Percentiles rank a stretch among this genome's conserved stretches.
phyloP scores from a whole-genome alignment of 2,329 filamentous ascomycete genomes.

The Colletotrichum sp. region DNA sequence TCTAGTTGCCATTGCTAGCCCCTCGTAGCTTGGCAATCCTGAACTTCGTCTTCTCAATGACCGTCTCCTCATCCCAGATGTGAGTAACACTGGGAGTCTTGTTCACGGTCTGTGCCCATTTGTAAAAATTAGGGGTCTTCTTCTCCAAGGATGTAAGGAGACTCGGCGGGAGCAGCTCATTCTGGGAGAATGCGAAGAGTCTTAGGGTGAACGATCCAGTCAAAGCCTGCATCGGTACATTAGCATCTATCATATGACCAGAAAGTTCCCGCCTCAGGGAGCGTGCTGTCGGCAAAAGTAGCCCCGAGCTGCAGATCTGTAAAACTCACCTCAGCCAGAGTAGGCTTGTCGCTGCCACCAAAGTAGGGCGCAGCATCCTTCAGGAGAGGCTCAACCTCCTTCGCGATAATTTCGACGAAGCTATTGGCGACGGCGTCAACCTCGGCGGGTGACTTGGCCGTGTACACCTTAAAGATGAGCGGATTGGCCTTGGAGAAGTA shows the following conservation, averaged over 20 bases:
- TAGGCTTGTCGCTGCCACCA: constrained; percentile 67
- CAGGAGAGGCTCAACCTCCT: constrained; percentile 78
- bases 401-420: constrained; percentile 61
- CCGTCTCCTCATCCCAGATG: constrained; percentile 61
- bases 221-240: constrained; percentile 50
- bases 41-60: constrained; percentile 45
- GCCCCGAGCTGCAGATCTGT: not conserved
- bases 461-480: constrained; percentile 49
- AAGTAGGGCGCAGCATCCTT: constrained; percentile 63
- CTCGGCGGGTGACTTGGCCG: constrained; percentile 54
- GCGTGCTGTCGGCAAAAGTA: not conserved
- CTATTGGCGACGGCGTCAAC: constrained; percentile 51
- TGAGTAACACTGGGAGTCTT: constrained; percentile 69
- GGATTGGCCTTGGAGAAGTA: constrained; percentile 66
- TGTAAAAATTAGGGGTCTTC: constrained; percentile 68
- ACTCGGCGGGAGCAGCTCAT: constrained; percentile 55
- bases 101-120: constrained; percentile 67
- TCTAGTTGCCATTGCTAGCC: not conserved
- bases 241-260: not conserved
- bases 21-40: constrained; percentile 32
- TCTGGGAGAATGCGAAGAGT: constrained; percentile 57
- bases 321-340: constrained; percentile 71
- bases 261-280: not conserved
- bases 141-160: constrained; percentile 52
- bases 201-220: constrained; percentile 72